Base-by-base conservation (phyloP, 2,329 filamentous ascomycete species). In the Thermomyces lanuginosus region DNA sequence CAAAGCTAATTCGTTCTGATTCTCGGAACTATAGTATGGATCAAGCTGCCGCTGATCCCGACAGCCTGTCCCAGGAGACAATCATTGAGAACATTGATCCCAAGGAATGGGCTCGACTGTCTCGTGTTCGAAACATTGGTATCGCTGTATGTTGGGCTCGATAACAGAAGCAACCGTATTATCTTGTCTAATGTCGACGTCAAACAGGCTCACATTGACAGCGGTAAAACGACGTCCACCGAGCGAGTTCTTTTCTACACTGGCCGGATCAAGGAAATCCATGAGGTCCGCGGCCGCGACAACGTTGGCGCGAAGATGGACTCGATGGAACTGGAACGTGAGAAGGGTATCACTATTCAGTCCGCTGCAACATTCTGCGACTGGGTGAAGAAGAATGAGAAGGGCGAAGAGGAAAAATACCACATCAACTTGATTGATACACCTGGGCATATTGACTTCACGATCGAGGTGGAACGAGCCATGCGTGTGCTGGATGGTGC, bases 381-480 rank as follows among this genome's bases (percentile, higher is more conserved):
- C 58, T 98, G 89, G 89, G 61, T 77, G 39, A 93, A 92, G 63
- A 75, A 71, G 54, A n/a, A n/a, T n/a, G 75, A 81, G 44, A 39
- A 48, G 37, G 79, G 78, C 39, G 70, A 79, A 48, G 82, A 93
- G 27, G 74, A 92, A 55, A 82, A 75, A 42, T 98, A 92, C 58
- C 86, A 98, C 54, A 74, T 98, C 64, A 98, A 98, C 58, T 64
- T 98, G 64, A 98, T 98, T 49, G 89, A 98, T 54, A 98, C 89
- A 1, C 89, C 89, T 3, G 89, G 89, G 22, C 89, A 98, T 59
- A 95, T 98, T 47, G 89, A 98, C 55, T 98, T 98, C 51, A 98
- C 89, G 8, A 95, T 98, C 39, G 89, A 98, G 58, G 89, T 98
- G 24, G 89, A 98, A 63, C 71, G 89, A 53, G 89, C 89, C 31